These are phyloP conservation scores for Fusarium secorum DNA, from an alignment of 2,329 filamentous ascomycete genomes.

Conservation along the genomic window DNA sequence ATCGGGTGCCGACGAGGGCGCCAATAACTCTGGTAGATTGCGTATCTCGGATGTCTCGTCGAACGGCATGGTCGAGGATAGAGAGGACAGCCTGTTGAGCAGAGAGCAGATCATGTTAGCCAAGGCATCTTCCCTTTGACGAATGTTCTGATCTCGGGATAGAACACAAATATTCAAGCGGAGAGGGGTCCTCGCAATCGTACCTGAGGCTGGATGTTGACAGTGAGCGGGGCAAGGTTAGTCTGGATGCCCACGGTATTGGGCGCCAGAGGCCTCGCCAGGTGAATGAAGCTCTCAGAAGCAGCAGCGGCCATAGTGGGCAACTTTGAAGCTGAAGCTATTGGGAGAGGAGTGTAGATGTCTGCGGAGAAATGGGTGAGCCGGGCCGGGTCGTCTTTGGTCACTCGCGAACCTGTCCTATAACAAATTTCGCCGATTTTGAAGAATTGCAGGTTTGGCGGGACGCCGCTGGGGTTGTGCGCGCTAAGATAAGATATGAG, in stretches of 20 bases:
- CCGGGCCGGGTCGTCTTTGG: constrained; percentile 31
- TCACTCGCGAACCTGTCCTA: constrained; percentile 44
- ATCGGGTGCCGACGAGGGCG: constrained; percentile 89
- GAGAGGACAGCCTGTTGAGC: constrained; percentile 69
- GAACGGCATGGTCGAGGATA: constrained; percentile 91
- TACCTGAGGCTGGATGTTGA: constrained; percentile 96
- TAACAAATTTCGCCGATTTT: constrained; percentile 52
- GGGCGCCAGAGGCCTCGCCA: constrained; percentile 89
- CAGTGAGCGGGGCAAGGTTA: constrained; percentile 88
- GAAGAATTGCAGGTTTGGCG: constrained; percentile 53
- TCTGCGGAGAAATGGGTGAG: constrained; percentile 31
- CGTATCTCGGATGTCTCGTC: constrained; percentile 76
- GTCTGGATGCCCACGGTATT: constrained; percentile 79
- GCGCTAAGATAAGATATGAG: constrained; percentile 60
- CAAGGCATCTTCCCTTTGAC: neutral
- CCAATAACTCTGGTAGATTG: constrained; percentile 97
- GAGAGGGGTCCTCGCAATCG: constrained; percentile 44
- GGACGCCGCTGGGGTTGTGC: constrained; percentile 59
- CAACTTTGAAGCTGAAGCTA: constrained; percentile 37
- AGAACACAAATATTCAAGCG: constrained; percentile 3
- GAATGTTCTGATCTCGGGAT: neutral
- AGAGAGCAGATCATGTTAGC: constrained; percentile 19
- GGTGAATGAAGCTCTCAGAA: constrained; percentile 89
- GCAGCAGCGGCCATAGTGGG: constrained; percentile 80
- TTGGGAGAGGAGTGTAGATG: constrained; percentile 18